Evolutionary conservation across 495 filamentous ascomycete genomes (phyloP).

Genomic region (Elasticomyces elasticus): DNA sequence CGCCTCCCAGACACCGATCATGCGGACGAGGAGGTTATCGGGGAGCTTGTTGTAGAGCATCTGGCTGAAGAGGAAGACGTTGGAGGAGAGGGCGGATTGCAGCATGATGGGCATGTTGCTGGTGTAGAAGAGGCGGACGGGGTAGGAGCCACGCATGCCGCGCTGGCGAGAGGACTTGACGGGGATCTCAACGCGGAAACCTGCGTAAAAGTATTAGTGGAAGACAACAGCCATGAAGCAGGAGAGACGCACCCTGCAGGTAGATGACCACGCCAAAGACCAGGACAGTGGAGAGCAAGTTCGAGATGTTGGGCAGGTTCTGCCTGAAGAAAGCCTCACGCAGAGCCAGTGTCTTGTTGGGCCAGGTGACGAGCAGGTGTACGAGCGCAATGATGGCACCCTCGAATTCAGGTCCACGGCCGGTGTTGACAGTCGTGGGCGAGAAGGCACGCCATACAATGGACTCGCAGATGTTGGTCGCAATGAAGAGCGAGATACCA

Average conservation of each 20-base stretch:
- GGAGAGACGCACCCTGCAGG: conserved; percentile 50
- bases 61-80: conserved; percentile 96
- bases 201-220: conserved; percentile 26
- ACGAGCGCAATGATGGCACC: conserved; percentile 97
- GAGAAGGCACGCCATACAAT: conserved; percentile 99
- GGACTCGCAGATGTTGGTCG: conserved; percentile 99
- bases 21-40: conserved; percentile 92
- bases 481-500: conserved; percentile 99
- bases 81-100: conserved; percentile 93
- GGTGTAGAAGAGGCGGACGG: conserved; percentile 75
- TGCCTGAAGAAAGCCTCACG: conserved; percentile 98
- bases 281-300: conserved; percentile 81
- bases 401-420: conserved; percentile 97
- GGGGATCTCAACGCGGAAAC: conserved; percentile 99
- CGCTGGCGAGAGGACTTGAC: conserved; percentile 99
- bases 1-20: conserved; percentile 97
- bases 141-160: conserved; percentile 81
- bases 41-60: conserved; percentile 98
- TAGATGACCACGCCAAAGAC: conserved; percentile 99
- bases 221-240: neutral
- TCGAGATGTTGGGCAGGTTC: conserved; percentile 99
- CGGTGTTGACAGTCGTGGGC: conserved; percentile 98
- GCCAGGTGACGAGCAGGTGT: conserved; percentile 96
- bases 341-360: conserved; percentile 94
- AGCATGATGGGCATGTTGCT: conserved; percentile 99